phyloP scores from a whole-genome alignment of 139 green algal species.

The Coelastrella sp. region DNA sequence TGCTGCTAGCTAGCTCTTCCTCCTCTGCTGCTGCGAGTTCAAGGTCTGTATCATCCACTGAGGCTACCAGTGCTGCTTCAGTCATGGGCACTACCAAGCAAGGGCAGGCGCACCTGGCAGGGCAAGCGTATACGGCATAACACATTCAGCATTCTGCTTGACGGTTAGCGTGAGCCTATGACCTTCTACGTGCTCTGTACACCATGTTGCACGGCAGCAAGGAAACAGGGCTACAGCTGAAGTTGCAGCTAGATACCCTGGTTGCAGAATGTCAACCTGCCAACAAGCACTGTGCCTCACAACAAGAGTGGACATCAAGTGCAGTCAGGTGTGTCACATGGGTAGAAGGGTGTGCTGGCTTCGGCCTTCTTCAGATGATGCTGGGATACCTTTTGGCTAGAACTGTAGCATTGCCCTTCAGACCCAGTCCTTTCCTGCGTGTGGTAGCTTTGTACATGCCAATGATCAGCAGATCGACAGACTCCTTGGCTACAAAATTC shows the following conservation, averaged over 20 bases:
- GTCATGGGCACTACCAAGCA: slow-evolving; percentile 47
- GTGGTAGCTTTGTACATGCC: slow-evolving; percentile 41
- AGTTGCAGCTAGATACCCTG: no score
- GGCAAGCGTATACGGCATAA: not conserved
- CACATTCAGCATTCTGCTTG: no score
- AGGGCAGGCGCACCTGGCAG: slow-evolving; percentile 46
- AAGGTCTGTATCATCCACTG: slow-evolving; percentile 27
- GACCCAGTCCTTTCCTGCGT: slow-evolving; percentile 30
- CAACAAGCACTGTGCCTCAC: no score
- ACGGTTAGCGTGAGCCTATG: not conserved
- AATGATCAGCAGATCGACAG: slow-evolving; percentile 47
- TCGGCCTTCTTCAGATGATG: no score
- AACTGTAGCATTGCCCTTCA: slow-evolving; percentile 10
- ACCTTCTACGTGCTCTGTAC: no score
- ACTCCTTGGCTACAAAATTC: slow-evolving; percentile 46
- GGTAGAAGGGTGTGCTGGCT: no score
- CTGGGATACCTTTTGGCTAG: slow-evolving; percentile 26
- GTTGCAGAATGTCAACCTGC: no score
- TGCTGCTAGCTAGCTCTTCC: slow-evolving; percentile 47
- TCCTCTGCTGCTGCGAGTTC: slow-evolving; percentile 41
- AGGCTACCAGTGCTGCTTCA: slow-evolving; percentile 27
- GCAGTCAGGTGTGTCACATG: no score
- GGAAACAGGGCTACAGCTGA: no score
- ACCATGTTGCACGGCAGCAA: no score
- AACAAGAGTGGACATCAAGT: no score